Conservation (phyloP, 2,329 filamentous ascomycete species). For the Neonectria coccinea region DNA sequence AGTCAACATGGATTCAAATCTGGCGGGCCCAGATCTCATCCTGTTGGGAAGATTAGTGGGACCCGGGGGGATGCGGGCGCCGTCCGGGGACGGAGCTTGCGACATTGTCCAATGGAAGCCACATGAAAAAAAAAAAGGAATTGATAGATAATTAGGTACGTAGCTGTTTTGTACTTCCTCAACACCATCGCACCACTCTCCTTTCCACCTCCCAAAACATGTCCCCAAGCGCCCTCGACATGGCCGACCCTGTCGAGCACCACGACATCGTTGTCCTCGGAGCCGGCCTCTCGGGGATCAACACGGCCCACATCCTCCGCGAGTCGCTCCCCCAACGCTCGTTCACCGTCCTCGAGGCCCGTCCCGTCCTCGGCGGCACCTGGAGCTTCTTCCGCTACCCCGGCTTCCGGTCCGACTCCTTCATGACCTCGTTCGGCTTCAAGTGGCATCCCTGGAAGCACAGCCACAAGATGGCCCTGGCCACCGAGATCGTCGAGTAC, state of each 20-base stretch:
- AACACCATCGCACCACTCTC: slow-evolving; percentile 7
- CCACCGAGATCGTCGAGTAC: slow-evolving; percentile 64
- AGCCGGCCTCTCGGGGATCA: slow-evolving; percentile 80
- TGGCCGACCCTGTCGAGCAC: slow-evolving; percentile 38
- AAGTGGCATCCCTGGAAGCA: slow-evolving; percentile 78
- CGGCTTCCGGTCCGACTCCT: slow-evolving; percentile 75
- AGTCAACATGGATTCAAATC: background rate
- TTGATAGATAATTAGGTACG: no score
- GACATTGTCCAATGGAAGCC: background rate
- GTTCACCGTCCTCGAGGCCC: slow-evolving; percentile 76
- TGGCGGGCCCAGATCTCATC: background rate
- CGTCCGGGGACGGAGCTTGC: background rate
- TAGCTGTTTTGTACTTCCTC: background rate
- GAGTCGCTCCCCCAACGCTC: slow-evolving; percentile 64
- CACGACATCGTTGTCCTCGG: slow-evolving; percentile 74
- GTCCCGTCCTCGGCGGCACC: slow-evolving; percentile 76
- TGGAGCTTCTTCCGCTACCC: slow-evolving; percentile 85
- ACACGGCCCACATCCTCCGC: slow-evolving; percentile 75
- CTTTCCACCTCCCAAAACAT: background rate
- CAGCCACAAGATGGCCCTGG: slow-evolving; percentile 63
- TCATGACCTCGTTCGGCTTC: slow-evolving; percentile 73
- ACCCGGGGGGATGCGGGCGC: background rate
- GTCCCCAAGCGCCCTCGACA: slow-evolving; percentile 17
- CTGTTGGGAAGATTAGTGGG: background rate
- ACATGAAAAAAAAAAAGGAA: background rate